phyloP scores from a whole-genome alignment of 768 basidiomycete genomes.

The Phanerochaete sordida region DNA sequence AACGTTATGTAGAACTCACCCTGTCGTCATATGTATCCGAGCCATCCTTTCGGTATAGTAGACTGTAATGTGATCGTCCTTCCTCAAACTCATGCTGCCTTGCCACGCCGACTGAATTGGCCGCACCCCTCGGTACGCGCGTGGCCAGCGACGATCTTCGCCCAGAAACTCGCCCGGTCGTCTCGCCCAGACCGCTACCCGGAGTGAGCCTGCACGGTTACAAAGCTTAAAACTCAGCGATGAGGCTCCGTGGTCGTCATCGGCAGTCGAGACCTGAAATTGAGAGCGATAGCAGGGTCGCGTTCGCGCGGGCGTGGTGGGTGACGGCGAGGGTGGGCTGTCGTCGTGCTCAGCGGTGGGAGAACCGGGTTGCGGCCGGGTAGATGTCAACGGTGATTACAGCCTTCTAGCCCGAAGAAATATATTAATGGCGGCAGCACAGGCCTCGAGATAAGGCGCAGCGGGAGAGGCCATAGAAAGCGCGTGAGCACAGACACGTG shows the following conservation, averaged over 20 bases:
- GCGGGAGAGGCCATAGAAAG: neutral
- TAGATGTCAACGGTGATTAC: conserved; percentile 1
- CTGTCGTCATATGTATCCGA: conserved; percentile 4
- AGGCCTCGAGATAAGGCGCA: neutral
- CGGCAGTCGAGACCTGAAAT: neutral
- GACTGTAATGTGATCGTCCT: conserved; percentile 2
- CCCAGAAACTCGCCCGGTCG: neutral
- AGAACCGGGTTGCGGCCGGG: neutral
- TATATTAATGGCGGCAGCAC: neutral
- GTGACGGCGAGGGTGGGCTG: neutral
- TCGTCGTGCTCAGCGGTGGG: neutral
- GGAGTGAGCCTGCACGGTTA: neutral
- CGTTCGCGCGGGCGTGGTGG: neutral
- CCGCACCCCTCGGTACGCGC: neutral
- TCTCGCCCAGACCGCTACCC: conserved; percentile 4
- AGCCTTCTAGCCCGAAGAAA: neutral
- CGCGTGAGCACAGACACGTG: neutral
- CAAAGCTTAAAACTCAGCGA: neutral
- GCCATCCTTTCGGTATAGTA: neutral
- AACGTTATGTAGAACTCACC: neutral
- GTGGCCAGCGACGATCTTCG: conserved; percentile 2
- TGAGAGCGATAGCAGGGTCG: neutral
- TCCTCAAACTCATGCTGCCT: conserved; percentile 1
- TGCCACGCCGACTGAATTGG: conserved; percentile 1
- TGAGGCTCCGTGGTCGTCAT: neutral